Evolutionary conservation across 108 stramenopile species (phyloP), one percentile per base, ranked within the genome.

Genomic region (Stephanodiscus minutulus): DNA sequence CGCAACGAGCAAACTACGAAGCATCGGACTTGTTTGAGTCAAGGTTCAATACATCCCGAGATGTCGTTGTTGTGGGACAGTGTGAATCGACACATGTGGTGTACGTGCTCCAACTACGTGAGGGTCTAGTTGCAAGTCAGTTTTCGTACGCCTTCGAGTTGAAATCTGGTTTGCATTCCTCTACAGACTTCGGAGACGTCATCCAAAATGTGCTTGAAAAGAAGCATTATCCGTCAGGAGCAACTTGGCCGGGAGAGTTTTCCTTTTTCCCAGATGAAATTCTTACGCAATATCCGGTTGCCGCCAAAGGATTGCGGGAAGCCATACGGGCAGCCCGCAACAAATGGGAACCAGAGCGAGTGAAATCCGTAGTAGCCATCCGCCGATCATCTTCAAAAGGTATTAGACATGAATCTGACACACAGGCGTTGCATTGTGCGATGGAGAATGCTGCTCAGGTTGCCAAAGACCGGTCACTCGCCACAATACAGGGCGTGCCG

Each of bases 211-310:
- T 89, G 9, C 71, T 89, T 44, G 74, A 80, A 11, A 43, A 68
- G 18, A 71, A 60, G 44, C 88, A 89, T 66, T 89, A 89, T 55
- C 75, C 82, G 0, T 83, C 84, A 29, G 85, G 84, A 41, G 75
- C 62, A 43, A 56, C 61, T 15, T 10, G 61, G 15, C 18, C 57
- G 0, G 35, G 49, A 18, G 24, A 29, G 10, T 81, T 80, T 46
- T 73, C 73, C 17, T 87, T 83, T 55, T 87, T 90, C 53, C 89
- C 86, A 8, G 61, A 77, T 22, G 77, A 90, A 33, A 52, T 87
- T 41, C 61, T 87, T 18, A 52, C 72, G n/a, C 74, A 85, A 57
- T 61, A 85, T 68, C 72, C 39, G 39, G 62, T 33, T 13, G 73
- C 74, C 52, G 20, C 64, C 11, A 64, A 52, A 28, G 72, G 46